Conservation (phyloP, 306 rosid genomes). For the Cucurbita ficifolia region DNA sequence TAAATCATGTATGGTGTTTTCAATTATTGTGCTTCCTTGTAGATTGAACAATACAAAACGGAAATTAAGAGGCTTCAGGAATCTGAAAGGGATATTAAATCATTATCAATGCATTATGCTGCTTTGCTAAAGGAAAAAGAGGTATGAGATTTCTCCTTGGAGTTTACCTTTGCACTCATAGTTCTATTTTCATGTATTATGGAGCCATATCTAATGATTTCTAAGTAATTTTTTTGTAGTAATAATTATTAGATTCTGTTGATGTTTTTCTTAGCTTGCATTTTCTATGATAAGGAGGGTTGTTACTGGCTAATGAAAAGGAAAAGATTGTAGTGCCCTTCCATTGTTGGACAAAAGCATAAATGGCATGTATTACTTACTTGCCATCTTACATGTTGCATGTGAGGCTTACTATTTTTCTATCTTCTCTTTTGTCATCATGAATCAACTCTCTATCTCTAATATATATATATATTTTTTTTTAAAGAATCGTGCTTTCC, state of each 20-base stretch:
- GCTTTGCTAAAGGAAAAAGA: slow-evolving; percentile 83
- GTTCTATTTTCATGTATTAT: slow-evolving; percentile 4
- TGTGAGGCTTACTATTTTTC: no score
- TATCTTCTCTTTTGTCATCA: no score
- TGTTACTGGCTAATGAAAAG: no score
- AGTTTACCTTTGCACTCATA: background rate
- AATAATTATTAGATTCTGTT: background rate
- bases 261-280: background rate
- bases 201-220: background rate
- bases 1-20: background rate
- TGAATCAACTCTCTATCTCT: no score
- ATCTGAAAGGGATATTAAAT: slow-evolving; percentile 88
- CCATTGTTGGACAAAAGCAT: no score
- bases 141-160: slow-evolving; percentile 21
- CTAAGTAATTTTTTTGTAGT: background rate
- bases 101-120: slow-evolving; percentile 76
- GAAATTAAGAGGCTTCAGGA: slow-evolving; percentile 87
- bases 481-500: no score
- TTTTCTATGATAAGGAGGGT: background rate
- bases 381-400: no score
- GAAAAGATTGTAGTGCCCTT: no score
- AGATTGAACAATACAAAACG: slow-evolving; percentile 61
- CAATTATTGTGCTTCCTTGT: slow-evolving; percentile 10
- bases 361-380: no score
- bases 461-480: no score